phyloP scores from a whole-genome alignment of 768 basidiomycete species.

The Lyophyllum decastes region DNA sequence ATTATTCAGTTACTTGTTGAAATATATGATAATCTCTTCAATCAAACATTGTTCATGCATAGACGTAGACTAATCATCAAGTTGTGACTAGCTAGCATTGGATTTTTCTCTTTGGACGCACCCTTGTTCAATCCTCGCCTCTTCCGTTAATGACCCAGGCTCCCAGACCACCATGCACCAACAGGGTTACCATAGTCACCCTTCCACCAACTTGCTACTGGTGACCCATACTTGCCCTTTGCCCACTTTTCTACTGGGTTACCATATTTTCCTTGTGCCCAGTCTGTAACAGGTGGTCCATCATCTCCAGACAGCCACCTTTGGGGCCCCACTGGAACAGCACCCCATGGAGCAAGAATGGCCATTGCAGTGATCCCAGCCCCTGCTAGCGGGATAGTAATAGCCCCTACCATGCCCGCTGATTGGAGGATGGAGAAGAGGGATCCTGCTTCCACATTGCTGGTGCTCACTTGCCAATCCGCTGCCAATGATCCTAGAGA shows the following conservation, averaged over 20 bases:
- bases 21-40: too few species aligned
- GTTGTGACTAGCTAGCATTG: too few species aligned
- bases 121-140: too few species aligned
- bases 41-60: too few species aligned
- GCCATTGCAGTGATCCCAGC: background rate
- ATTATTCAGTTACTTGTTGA: too few species aligned
- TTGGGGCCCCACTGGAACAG: background rate
- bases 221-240: background rate
- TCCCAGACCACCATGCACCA: background rate
- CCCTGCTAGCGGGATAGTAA: background rate
- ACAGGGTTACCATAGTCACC: background rate
- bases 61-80: too few species aligned
- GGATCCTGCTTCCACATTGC: background rate
- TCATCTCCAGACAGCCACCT: background rate
- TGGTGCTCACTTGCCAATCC: background rate
- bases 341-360: background rate
- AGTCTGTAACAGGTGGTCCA: background rate
- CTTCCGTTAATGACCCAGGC: too few species aligned
- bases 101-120: too few species aligned
- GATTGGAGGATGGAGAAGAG: background rate
- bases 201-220: background rate
- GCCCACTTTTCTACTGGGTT: background rate
- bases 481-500: background rate
- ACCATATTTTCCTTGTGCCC: background rate
- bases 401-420: background rate